phyloP scores from a whole-genome alignment of 305 asterid genomes.

The Nicotiana rustica region DNA sequence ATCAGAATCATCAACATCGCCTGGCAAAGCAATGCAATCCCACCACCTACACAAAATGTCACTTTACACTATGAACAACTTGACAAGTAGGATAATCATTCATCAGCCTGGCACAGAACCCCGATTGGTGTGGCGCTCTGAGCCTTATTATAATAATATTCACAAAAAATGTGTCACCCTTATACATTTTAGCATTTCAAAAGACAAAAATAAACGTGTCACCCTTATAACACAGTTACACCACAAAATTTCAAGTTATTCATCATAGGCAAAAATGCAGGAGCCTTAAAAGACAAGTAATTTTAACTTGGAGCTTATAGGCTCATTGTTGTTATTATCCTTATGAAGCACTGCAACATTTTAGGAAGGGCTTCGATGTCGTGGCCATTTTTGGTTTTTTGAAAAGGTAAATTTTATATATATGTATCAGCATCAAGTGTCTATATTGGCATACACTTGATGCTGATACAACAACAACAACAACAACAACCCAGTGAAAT shows the following conservation, averaged over 20 bases:
- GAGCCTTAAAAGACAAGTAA: conserved; percentile 20
- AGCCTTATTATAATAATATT: not conserved
- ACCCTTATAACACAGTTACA: not conserved
- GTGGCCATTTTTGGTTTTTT: not conserved
- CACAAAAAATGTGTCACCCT: not conserved
- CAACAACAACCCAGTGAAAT: no score
- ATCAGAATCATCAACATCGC: conserved; percentile 70
- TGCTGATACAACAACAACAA: no score
- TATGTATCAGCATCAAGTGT: conserved; percentile 19
- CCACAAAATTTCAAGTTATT: conserved; percentile 7
- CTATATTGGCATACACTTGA: no score
- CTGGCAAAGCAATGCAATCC: conserved; percentile 91
- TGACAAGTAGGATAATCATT: conserved; percentile 16
- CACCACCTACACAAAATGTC: conserved; percentile 75
- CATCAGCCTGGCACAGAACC: conserved; percentile 10
- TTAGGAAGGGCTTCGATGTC: not conserved
- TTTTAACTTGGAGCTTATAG: not conserved
- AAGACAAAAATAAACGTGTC: not conserved
- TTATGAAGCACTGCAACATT: conserved; percentile 5
- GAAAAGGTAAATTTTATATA: not conserved
- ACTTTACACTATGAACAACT: not conserved
- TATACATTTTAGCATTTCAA: no score
- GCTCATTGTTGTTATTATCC: not conserved
- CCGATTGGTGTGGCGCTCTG: not conserved
- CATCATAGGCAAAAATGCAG: not conserved